Evolutionary conservation across 2,329 filamentous ascomycete genomes (phyloP).

Genomic region (Hymenoscyphus linearis): DNA sequence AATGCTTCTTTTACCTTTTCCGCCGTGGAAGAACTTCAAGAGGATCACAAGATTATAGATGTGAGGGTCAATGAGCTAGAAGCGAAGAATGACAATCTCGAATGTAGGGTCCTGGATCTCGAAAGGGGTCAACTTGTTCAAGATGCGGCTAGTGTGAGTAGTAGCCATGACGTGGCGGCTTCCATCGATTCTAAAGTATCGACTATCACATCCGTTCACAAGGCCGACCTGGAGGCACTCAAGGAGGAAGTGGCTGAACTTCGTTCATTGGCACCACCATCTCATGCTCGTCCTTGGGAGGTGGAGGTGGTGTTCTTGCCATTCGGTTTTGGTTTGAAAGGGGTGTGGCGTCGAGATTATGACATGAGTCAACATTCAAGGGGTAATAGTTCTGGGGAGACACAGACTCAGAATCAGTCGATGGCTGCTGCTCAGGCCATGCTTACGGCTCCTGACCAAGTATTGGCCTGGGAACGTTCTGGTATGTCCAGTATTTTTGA

Average conservation of each 20-base stretch:
- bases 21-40: slow-evolving; percentile 63
- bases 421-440: slow-evolving; percentile 26
- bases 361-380: slow-evolving; percentile 32
- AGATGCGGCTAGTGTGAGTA: slow-evolving; percentile 26
- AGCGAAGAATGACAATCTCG: slow-evolving; percentile 43
- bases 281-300: slow-evolving; percentile 60
- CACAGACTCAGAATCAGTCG: slow-evolving; percentile 32
- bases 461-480: slow-evolving; percentile 26
- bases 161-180: slow-evolving; percentile 17
- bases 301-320: slow-evolving; percentile 73
- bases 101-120: slow-evolving; percentile 37
- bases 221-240: slow-evolving; percentile 39
- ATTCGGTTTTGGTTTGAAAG: slow-evolving; percentile 51
- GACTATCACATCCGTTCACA: slow-evolving; percentile 32
- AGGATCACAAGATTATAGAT: slow-evolving; percentile 62
- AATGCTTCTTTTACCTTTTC: slow-evolving; percentile 62
- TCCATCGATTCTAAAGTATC: slow-evolving; percentile 33
- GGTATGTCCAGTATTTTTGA: neutral
- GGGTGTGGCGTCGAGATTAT: slow-evolving; percentile 46
- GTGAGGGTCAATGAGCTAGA: slow-evolving; percentile 66
- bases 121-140: slow-evolving; percentile 48
- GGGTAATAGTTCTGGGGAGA: slow-evolving; percentile 36
- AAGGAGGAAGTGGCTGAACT: slow-evolving; percentile 35
- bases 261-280: slow-evolving; percentile 43
- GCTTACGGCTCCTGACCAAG: slow-evolving; percentile 22